Conservation (phyloP, 1,284 basidiomycete genomes). For the Hemileia vastatrix region DNA sequence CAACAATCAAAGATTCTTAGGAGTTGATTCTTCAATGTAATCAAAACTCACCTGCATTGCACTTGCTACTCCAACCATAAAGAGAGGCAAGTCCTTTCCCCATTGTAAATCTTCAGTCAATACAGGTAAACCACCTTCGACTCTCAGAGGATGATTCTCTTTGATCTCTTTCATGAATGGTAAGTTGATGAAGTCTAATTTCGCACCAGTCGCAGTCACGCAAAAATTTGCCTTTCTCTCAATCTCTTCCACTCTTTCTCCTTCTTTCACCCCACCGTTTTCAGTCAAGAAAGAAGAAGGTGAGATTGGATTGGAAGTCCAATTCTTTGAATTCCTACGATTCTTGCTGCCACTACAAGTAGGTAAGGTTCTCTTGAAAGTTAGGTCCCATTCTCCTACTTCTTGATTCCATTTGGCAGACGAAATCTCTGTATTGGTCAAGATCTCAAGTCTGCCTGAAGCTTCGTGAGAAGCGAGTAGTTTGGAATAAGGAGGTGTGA, state of each 20-base stretch:
- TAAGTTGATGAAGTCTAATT: conserved; percentile 30
- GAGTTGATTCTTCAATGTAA: too few relatives aligned
- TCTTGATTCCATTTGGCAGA: conserved; percentile 10
- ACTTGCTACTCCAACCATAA: conserved; percentile 40
- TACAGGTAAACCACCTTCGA: conserved; percentile 38
- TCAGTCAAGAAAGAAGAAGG: too few relatives aligned
- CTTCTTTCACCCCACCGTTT: too few relatives aligned
- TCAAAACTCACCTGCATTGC: conserved; percentile 19
- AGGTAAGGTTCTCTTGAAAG: conserved; percentile 11
- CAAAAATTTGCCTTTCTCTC: conserved; percentile 29
- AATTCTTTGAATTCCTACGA: not conserved
- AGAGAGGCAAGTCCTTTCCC: conserved; percentile 36
- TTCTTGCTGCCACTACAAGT: conserved; percentile 4
- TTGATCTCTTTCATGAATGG: conserved; percentile 34
- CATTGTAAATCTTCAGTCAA: conserved; percentile 42
- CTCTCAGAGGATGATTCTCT: conserved; percentile 29
- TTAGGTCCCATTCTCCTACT: conserved; percentile 27
- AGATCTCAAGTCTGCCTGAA: conserved; percentile 31
- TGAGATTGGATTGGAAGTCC: too few relatives aligned
- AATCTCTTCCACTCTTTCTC: not conserved
- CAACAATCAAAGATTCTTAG: not conserved
- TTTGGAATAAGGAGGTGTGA: conserved; percentile 39
- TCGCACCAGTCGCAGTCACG: conserved; percentile 40
- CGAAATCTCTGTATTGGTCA: conserved; percentile 31
- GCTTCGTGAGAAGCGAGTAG: conserved; percentile 31